phyloP scores from a whole-genome alignment of 306 rosid species.

The Lithocarpus polystachyus region DNA sequence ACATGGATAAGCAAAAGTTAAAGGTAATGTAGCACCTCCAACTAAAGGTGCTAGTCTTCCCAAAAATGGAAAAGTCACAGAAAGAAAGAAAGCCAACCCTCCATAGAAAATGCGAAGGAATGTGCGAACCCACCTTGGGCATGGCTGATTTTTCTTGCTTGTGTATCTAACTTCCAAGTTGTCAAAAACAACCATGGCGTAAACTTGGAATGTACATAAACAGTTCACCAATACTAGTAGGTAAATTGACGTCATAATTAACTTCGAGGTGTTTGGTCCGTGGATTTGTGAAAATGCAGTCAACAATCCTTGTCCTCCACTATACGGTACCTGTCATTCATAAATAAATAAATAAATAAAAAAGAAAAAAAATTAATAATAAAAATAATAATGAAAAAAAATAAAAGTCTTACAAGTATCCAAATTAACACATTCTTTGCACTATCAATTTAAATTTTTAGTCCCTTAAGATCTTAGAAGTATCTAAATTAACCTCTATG shows the following conservation, averaged over 20 bases:
- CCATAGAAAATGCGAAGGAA: constrained; percentile 47
- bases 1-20: constrained; percentile 69
- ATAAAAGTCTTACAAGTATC: no score
- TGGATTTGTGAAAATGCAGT: constrained; percentile 35
- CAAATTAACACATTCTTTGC: no score
- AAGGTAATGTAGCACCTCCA: constrained; percentile 58
- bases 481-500: no score
- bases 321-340: constrained; percentile 33
- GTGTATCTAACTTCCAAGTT: constrained; percentile 50
- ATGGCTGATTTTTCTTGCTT: constrained; percentile 34
- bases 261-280: constrained; percentile 30
- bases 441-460: no score
- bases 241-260: constrained; percentile 38
- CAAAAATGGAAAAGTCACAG: constrained; percentile 66
- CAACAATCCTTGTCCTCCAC: constrained; percentile 31
- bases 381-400: no score
- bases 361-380: no score
- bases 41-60: constrained; percentile 42
- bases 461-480: no score
- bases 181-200: constrained; percentile 61
- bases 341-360: not conserved
- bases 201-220: constrained; percentile 53
- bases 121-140: constrained; percentile 32
- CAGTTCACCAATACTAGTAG: constrained; percentile 35
- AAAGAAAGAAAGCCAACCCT: constrained; percentile 37